Conservation (phyloP, 176 grass and related monocot species). For the Themeda triandra region DNA sequence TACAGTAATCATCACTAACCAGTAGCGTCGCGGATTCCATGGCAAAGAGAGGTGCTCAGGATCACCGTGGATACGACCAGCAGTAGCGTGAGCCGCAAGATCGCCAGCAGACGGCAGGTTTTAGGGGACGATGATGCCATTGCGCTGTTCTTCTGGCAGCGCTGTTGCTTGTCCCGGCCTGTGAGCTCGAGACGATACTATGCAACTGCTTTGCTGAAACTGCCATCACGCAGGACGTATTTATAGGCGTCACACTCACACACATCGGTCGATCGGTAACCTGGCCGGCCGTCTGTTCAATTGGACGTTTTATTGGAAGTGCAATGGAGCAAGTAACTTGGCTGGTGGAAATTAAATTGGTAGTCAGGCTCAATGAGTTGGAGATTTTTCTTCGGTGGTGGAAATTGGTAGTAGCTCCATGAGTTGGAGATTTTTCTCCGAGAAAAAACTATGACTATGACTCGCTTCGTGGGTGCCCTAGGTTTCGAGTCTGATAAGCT, state of each 20-base stretch:
- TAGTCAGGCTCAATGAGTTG: no score
- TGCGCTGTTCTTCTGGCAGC: background rate
- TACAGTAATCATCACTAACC: background rate
- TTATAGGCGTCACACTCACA: background rate
- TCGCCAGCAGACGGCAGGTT: background rate
- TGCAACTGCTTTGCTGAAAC: background rate
- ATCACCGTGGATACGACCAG: background rate
- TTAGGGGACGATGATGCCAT: background rate
- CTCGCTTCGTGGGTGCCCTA: no score
- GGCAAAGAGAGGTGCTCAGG: background rate
- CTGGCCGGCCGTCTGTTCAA: no score
- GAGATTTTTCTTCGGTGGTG: no score
- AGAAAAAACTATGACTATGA: no score
- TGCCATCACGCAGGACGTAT: background rate
- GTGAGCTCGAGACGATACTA: background rate
- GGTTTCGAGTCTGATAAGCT: no score
- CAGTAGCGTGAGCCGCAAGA: background rate
- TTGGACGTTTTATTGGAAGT: no score
- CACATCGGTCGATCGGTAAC: no score
- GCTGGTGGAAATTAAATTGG: no score
- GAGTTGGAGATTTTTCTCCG: no score
- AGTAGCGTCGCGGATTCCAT: background rate
- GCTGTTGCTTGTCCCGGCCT: background rate
- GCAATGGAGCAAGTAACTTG: no score
- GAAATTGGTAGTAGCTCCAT: no score